These are phyloP conservation scores for Backusella macrospora DNA, from an alignment of 192 early-diverging fungal species.

Conservation along the genomic window DNA sequence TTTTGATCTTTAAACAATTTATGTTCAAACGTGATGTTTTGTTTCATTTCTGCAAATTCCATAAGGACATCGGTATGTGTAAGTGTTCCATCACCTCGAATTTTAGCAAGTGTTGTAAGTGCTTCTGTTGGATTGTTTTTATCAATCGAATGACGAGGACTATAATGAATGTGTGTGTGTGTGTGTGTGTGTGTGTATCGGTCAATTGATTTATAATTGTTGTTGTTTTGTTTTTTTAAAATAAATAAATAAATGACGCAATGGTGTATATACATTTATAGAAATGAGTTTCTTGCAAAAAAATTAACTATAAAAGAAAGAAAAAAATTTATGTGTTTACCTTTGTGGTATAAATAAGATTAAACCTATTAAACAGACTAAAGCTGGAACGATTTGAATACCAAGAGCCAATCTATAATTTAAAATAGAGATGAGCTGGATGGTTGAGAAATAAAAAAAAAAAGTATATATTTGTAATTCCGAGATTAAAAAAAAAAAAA, in stretches of 20 bases:
- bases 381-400: conserved; percentile 78
- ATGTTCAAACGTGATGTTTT: conserved; percentile 53
- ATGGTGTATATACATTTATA: conserved; percentile 63
- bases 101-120: conserved; percentile 50
- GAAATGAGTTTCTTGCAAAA: conserved; percentile 52
- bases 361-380: conserved; percentile 67
- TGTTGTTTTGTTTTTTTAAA: no score
- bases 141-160: conserved; percentile 72
- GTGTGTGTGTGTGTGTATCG: no score
- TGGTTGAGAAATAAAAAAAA: conserved; percentile 5
- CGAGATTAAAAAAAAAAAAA: neutral
- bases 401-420: conserved; percentile 78
- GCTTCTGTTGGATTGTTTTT: conserved; percentile 59
- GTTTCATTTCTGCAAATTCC: conserved; percentile 64
- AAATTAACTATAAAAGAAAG: no score
- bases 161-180: conserved; percentile 74
- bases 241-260: neutral
- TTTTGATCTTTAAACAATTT: conserved; percentile 32
- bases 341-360: conserved; percentile 64
- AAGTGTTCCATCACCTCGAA: conserved; percentile 55
- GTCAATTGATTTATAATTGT: no score
- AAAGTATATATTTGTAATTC: neutral
- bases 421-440: conserved; percentile 19
- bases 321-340: conserved; percentile 52
- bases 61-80: conserved; percentile 48